phyloP scores from a whole-genome alignment of 1,284 basidiomycete genomes.

The Pholiota adiposa region DNA sequence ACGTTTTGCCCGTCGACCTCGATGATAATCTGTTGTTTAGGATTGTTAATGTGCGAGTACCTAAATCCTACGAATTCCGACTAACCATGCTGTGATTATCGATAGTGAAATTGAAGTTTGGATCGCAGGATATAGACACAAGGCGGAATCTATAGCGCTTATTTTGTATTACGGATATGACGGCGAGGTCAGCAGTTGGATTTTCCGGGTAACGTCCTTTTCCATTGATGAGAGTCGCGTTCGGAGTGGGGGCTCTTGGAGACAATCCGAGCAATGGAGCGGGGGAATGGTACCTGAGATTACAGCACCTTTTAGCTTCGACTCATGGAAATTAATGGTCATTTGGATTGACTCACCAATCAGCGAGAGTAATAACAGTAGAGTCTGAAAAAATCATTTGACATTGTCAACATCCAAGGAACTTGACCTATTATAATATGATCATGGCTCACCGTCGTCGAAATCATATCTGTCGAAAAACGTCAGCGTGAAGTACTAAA shows the following conservation, averaged over 20 bases:
- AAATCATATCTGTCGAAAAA: slow-evolving; percentile 36
- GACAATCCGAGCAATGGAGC: neutral
- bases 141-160: neutral
- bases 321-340: too few species aligned
- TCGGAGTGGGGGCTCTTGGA: neutral
- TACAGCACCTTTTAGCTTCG: too few species aligned
- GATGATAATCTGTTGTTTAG: slow-evolving; percentile 38
- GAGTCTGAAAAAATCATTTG: slow-evolving; percentile 25
- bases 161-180: neutral
- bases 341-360: too few species aligned
- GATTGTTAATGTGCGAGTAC: neutral
- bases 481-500: neutral
- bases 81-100: neutral
- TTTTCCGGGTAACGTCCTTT: neutral
- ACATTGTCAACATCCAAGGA: neutral
- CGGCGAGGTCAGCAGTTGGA: neutral
- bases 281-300: slow-evolving; percentile 7
- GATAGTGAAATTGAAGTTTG: neutral
- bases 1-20: slow-evolving; percentile 55
- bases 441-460: slow-evolving; percentile 27
- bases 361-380: slow-evolving; percentile 41
- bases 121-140: neutral
- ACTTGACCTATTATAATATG: neutral
- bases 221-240: neutral
- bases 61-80: too few species aligned